Evolutionary conservation across 1,139 yeast species (phyloP).

Genomic region (Yueomyces sp.): DNA sequence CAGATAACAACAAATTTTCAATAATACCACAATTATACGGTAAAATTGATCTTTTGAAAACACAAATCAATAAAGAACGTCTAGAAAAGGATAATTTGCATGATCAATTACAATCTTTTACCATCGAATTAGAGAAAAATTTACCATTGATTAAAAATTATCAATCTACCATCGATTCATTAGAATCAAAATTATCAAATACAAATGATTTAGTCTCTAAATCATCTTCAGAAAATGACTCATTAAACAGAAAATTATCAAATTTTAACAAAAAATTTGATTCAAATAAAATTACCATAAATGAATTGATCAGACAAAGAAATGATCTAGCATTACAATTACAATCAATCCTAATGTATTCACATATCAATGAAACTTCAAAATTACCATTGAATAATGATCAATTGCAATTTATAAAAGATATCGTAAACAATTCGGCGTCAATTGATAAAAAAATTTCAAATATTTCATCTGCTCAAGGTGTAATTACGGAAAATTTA

Average conservation of each 20-base stretch:
- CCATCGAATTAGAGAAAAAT: slow-evolving; percentile 65
- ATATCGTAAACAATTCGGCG: slow-evolving; percentile 20
- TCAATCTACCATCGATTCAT: slow-evolving; percentile 36
- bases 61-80: slow-evolving; percentile 56
- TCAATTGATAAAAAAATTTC: slow-evolving; percentile 41
- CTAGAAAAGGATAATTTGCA: slow-evolving; percentile 62
- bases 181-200: slow-evolving; percentile 41
- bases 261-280: slow-evolving; percentile 26
- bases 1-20: background rate
- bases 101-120: slow-evolving; percentile 54
- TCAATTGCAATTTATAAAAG: slow-evolving; percentile 39
- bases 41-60: slow-evolving; percentile 54
- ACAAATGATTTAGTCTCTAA: slow-evolving; percentile 34
- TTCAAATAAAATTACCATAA: slow-evolving; percentile 30
- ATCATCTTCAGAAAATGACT: slow-evolving; percentile 24
- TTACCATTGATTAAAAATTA: slow-evolving; percentile 70
- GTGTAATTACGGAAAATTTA: slow-evolving; percentile 57
- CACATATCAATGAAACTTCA: slow-evolving; percentile 37
- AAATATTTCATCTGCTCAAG: slow-evolving; percentile 26
- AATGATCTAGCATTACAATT: slow-evolving; percentile 73
- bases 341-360: slow-evolving; percentile 51
- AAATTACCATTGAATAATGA: slow-evolving; percentile 41
- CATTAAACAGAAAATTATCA: slow-evolving; percentile 15
- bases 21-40: slow-evolving; percentile 18
- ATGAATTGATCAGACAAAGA: slow-evolving; percentile 41